Base-by-base conservation (phyloP, 1,284 basidiomycete genomes). In the Athelia psychrophila region DNA sequence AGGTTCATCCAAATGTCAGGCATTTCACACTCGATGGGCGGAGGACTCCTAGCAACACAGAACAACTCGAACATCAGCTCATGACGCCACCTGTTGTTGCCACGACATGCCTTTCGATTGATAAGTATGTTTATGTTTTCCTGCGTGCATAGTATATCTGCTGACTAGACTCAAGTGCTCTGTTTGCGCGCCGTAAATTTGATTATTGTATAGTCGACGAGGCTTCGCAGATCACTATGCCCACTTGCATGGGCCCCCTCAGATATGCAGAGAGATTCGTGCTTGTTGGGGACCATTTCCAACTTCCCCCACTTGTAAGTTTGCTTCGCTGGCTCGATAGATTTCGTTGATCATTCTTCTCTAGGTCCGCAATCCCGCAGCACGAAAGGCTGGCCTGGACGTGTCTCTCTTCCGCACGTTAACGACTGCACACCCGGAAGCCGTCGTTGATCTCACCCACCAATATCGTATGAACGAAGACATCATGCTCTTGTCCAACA, bases 191-290 rank as follows among this genome's bases (percentile, higher is more conserved):
- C 20, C 79, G 93, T 5, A 82, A 75, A 9, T 99, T 99, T 63
- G 95, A 99, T 67, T 96, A 95, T 63, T 99, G 96, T 71, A 98
- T 99, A 54, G 88, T 99, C 13, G 97, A 99, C 60, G 97, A 99
- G 66, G 97, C 96, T 0, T 98, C 95, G 0, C 97, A 99, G 67
- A 95, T 99, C 56, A 98, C 96, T 0, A 70, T 99, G 2, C 97
- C 97, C 0, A 95, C 95, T 0, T 98, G 94, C 63, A 75, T 99
- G 1, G 96, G 97, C 0, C 96, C 97, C 0, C 73, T 99, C 5
- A 83, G 95, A 0, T 93, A 88, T 60, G 93, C 95, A 2, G 82
- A 94, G 46, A 91, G 80, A 49, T 99, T 98, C 58, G 84, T 99
- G 1, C 85, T 99, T 8, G 95, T 99, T 10, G 96, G 96, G 2